Evolutionary conservation across 257 asterid species (phyloP), one percentile per base, ranked within the genome.

Genomic region (Forsythia viridissima): DNA sequence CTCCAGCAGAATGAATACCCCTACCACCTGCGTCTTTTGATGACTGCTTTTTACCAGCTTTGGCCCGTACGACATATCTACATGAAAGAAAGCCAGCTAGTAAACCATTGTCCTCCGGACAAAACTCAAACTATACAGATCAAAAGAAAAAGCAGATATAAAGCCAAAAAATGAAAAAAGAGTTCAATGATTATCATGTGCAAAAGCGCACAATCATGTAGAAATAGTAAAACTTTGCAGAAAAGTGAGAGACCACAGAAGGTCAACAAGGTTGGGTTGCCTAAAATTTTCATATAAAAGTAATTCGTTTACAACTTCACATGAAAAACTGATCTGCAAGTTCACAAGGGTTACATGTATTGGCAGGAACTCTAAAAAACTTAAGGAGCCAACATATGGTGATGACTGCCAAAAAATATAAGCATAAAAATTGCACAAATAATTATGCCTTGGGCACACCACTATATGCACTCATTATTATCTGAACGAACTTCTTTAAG

Each of bases 31-130:
- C 97, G 75, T 95, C 99, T 86, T 95, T 95, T 83, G 92, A 77
- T 55, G 98, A 95, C 83, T 95, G 99, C 86, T 89, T 90, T 86
- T 90, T 95, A 79, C 99, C 99, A 78, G 99, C 96, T 88, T 91
- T 95, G 74, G 97, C 99, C 80, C 99, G 95, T 70, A 95, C 93
- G 57, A 95, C 99, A 89, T 95, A 95, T 84, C 99, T 95, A 75
- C 82, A 85, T n/a, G 43, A 70, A 84, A 83, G 73, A 59, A 61
- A 55, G 46, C 81, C 81, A 43, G 39, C 70, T 3, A n/a, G 16
- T 66, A 16, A 76, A 52, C 3, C 21, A 59, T 72, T 55, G 11
- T 59, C 70, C 21, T 30, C 38, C 41, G 5, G 5, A 59, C 34
- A 73, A 73, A 46, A 1, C 41, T n/a, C 74, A 51, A 5, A 43